A percentile compares a stretch with the other conserved stretches of the same genome.
phyloP scores from a whole-genome alignment of 1,139 yeast genomes.

The Candida tropicalis region DNA sequence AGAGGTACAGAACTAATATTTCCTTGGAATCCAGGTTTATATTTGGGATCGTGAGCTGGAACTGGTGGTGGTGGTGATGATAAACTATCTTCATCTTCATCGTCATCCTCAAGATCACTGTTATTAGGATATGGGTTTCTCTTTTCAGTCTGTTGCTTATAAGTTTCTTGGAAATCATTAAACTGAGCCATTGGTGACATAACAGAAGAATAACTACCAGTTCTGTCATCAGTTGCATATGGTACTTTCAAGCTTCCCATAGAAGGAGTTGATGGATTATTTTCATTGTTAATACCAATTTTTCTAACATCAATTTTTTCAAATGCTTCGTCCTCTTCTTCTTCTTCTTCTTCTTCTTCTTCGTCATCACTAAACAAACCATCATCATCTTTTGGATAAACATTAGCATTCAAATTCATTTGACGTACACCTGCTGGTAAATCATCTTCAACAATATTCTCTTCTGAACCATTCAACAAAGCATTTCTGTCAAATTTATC shows the following conservation, averaged over 20 bases:
- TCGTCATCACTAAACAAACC: constrained; percentile 39
- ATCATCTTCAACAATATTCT: constrained; percentile 36
- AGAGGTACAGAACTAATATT: constrained; percentile 22
- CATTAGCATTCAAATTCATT: constrained; percentile 29
- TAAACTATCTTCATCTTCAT: too few relatives aligned
- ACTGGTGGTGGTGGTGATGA: constrained; percentile 26
- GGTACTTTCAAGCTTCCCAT: constrained; percentile 27
- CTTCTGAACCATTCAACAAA: constrained; percentile 40
- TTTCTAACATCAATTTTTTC: constrained; percentile 31
- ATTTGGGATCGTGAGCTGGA: constrained; percentile 21
- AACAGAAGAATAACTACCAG: constrained; percentile 44
- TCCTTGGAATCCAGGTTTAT: constrained; percentile 15
- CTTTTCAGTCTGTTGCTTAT: constrained; percentile 21
- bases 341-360: constrained; percentile 19
- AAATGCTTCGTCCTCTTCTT: constrained; percentile 27
- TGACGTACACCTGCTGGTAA: constrained; percentile 37
- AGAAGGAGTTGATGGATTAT: constrained; percentile 12
- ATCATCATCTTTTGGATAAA: constrained; percentile 43
- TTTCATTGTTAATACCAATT: constrained; percentile 22
- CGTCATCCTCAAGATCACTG: constrained; percentile 20
- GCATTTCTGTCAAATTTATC: constrained; percentile 40
- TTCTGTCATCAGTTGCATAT: constrained; percentile 28
- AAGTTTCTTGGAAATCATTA: constrained; percentile 53
- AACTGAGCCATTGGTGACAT: constrained; percentile 57
- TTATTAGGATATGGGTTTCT: constrained; percentile 11